Evolutionary conservation across 2,329 filamentous ascomycete species (phyloP), one percentile per base, ranked within the genome.

Genomic region (Arthroderma sp.): DNA sequence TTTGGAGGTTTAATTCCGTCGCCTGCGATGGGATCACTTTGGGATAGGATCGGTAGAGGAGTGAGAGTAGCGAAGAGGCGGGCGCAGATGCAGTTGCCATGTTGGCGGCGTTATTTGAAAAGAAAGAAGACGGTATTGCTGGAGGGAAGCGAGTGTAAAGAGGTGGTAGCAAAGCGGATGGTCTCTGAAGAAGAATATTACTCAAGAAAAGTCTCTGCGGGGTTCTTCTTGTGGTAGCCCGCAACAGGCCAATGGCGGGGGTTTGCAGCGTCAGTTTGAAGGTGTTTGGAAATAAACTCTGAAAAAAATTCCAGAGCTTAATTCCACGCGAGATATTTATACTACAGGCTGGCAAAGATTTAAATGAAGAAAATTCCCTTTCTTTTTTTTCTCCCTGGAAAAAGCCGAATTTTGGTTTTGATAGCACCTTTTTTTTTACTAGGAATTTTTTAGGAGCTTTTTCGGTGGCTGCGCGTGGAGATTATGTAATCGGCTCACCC

Each of bases 41-140:
- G 44, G 66, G 65, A 53, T 68, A 66, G 47, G 66, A 67, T 44
- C 64, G 60, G 58, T 67, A 66, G 51, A 69, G 61, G 48, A 68
- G 61, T 30, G 65, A 61, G 44, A 69, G 60, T 48, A 70, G 60
- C 43, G 66, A 65, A 50, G 63, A 58, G 50, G 63, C 57, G 48
- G 64, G 64, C 38, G 64, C 58, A 39, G 59, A 57, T 43, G 59
- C 59, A 45, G 60, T 56, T n/a, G 55, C 54, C 55, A 57, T 57
- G 38, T 43, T 56, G 40, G 49, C 47, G 40, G 39, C 41, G 22
- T 31, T 36, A 10, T 7, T 5, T 34, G 32, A 9, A 34, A 34
- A 34, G 8, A 8, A n/a, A 22, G 34, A 10, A 15, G 27, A 37
- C 39, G n/a, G 22, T 30, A 40, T 29, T 36, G 32, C 22, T 36